A percentile compares a stretch with the other conserved stretches of the same genome.
phyloP scores from a whole-genome alignment of 202 grass and related monocot species.

The Bolboschoenoplectus hybrid region DNA sequence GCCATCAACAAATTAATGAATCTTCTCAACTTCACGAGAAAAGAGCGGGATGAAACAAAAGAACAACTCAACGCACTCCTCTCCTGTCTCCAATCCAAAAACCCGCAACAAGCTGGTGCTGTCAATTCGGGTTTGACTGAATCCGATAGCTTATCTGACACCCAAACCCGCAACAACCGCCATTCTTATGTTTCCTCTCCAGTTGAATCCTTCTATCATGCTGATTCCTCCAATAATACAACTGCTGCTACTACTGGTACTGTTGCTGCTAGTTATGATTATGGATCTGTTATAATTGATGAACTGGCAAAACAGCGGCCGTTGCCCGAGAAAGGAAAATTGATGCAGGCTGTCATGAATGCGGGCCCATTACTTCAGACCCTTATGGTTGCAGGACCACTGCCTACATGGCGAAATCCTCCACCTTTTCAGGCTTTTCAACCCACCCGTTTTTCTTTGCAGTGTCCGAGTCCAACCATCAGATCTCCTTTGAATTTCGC shows the following conservation, averaged over 20 bases:
- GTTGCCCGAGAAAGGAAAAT: constrained; percentile 43
- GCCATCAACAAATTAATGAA: constrained; percentile 39
- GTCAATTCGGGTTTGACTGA: constrained; percentile 41
- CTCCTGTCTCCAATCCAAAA: constrained; percentile 11
- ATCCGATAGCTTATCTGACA: constrained; percentile 43
- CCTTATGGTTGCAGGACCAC: constrained; percentile 49
- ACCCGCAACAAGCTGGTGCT: constrained; percentile 9
- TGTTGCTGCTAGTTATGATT: constrained; percentile 11
- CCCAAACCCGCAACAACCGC: constrained; percentile 19
- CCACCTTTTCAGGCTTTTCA: constrained; percentile 43
- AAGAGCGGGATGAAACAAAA: constrained; percentile 38
- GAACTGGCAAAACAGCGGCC: constrained; percentile 40
- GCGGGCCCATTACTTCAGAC: constrained; percentile 56
- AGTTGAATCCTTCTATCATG: constrained; percentile 43
- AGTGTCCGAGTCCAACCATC: neutral
- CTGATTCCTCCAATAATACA: constrained; percentile 31
- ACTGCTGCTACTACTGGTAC: neutral
- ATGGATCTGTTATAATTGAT: constrained; percentile 44
- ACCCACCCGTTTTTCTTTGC: constrained; percentile 27
- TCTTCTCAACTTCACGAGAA: constrained; percentile 24
- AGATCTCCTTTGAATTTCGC: constrained; percentile 3
- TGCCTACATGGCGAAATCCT: constrained; percentile 62
- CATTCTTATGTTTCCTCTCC: constrained; percentile 35
- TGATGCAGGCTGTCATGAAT: constrained; percentile 55
- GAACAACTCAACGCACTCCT: constrained; percentile 34